phyloP scores from a whole-genome alignment of 306 rosid genomes.

The Inga leiocalycina region DNA sequence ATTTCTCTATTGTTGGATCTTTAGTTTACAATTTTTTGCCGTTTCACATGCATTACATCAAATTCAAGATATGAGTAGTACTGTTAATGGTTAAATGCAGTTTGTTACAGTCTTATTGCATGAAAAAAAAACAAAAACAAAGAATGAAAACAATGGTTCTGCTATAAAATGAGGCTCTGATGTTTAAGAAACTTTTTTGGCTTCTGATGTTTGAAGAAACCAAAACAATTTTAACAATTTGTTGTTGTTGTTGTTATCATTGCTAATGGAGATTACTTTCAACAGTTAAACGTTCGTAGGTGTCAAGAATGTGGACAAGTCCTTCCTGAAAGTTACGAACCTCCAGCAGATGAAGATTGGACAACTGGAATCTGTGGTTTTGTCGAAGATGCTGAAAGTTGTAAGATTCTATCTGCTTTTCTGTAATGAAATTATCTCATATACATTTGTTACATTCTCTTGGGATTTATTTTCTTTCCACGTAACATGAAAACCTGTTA shows the following conservation, averaged over 20 bases:
- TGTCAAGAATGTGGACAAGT: conserved; percentile 57
- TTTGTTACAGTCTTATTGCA: background rate
- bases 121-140: background rate
- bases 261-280: background rate
- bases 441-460: background rate
- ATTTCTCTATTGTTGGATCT: background rate
- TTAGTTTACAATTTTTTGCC: background rate
- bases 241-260: no score
- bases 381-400: conserved; percentile 48
- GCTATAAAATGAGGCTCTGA: background rate
- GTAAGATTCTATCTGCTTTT: conserved; percentile 39
- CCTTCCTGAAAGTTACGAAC: conserved; percentile 58
- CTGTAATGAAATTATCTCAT: background rate
- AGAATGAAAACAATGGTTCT: background rate
- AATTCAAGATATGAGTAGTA: background rate
- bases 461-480: conserved; percentile 1
- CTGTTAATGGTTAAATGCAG: background rate
- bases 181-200: background rate
- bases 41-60: background rate
- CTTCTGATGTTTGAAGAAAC: background rate
- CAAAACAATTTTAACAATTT: background rate
- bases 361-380: conserved; percentile 59
- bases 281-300: conserved; percentile 45
- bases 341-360: conserved; percentile 64
- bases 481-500: background rate